phyloP scores from a whole-genome alignment of 129 eudicot species.

The Ambrosia trifida region DNA sequence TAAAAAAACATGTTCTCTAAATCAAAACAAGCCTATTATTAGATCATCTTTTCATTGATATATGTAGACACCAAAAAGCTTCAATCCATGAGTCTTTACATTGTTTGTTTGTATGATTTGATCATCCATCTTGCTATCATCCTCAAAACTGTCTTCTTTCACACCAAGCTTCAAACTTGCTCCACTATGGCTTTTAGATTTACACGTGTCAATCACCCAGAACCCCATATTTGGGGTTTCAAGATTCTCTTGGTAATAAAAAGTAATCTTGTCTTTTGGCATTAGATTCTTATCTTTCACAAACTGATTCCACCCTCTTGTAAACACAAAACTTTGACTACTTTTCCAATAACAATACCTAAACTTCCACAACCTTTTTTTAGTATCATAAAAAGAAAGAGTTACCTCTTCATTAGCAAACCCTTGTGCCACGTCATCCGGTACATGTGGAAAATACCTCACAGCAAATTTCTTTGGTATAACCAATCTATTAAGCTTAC shows the following conservation, averaged over 20 bases:
- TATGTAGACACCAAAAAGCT: conserved; percentile 67
- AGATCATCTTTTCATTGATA: conserved; percentile 2
- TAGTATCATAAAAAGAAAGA: conserved; percentile 54
- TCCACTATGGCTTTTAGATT: not conserved
- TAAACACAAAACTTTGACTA: conserved; percentile 80
- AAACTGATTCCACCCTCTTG: conserved; percentile 86
- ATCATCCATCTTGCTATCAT: conserved; percentile 18
- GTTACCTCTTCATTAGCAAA: conserved; percentile 39
- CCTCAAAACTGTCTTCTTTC: conserved; percentile 18
- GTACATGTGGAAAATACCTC: conserved; percentile 44
- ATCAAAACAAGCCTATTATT: not conserved
- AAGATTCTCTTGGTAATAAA: conserved; percentile 42
- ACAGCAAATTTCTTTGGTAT: conserved; percentile 74
- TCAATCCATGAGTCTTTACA: conserved; percentile 39
- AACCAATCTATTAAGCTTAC: conserved; percentile 73
- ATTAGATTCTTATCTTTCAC: conserved; percentile 63
- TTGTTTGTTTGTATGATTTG: conserved; percentile 17
- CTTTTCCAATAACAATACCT: conserved; percentile 84
- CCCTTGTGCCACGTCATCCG: conserved; percentile 16
- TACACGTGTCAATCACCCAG: conserved; percentile 49
- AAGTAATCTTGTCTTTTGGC: conserved; percentile 55
- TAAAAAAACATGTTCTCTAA: not conserved
- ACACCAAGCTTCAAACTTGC: conserved; percentile 28
- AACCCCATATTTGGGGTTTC: conserved; percentile 18
- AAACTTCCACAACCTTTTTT: conserved; percentile 61